Conservation (phyloP, 2,329 filamentous ascomycete species). For the Sporothrix schenckii region DNA sequence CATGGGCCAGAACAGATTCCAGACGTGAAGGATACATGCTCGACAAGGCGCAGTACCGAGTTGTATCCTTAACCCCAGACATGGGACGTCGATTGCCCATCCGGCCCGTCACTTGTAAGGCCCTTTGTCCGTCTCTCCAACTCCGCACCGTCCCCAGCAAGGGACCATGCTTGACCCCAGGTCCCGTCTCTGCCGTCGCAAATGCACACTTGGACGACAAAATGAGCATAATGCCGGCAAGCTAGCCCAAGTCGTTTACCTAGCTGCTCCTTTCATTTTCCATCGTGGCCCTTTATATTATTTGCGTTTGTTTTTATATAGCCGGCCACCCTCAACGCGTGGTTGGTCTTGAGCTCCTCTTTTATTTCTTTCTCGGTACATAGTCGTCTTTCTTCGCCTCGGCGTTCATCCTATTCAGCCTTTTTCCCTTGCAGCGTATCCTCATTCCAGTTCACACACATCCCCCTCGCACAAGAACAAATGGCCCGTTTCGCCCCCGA, state of each 20-base stretch:
- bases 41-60: background rate
- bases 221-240: background rate
- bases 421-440: background rate
- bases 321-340: conserved; percentile 8
- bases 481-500: conserved; percentile 34
- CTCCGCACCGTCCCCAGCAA: background rate
- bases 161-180: background rate
- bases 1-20: too few species aligned
- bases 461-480: background rate
- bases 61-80: background rate
- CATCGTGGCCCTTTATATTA: background rate
- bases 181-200: background rate
- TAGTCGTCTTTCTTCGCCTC: background rate
- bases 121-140: background rate
- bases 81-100: too few species aligned
- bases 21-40: background rate
- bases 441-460: background rate
- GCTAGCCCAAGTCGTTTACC: conserved; percentile 6
- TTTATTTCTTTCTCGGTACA: background rate
- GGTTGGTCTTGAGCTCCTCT: background rate
- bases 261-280: background rate
- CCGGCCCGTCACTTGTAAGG: too few species aligned
- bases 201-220: background rate
- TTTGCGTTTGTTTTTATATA: background rate
- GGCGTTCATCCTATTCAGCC: too few species aligned